A percentile compares a stretch with the other conserved stretches of the same genome.
These are phyloP conservation scores for Macrophomina phaseolina DNA, from an alignment of 2,329 filamentous ascomycete genomes.

Conservation along the genomic window DNA sequence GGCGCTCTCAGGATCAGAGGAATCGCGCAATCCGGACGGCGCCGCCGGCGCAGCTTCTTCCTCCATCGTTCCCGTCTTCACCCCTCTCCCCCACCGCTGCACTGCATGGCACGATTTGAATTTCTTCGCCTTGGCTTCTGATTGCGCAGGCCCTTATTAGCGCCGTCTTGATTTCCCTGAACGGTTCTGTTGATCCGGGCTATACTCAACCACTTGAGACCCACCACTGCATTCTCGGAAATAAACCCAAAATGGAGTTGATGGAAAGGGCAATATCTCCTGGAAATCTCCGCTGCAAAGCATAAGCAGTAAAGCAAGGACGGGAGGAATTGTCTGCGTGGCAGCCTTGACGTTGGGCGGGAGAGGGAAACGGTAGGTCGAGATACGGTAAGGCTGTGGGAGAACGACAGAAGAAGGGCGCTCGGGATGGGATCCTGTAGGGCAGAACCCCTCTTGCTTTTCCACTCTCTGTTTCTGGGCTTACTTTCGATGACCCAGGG, in stretches of 20 bases:
- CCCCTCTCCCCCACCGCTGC: not conserved
- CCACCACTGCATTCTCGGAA: not conserved
- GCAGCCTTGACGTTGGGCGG: not conserved
- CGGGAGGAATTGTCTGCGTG: not conserved
- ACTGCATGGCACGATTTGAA: not conserved
- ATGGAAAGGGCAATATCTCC: not conserved
- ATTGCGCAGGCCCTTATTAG: not conserved
- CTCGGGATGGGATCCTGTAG: slow-evolving; percentile 17
- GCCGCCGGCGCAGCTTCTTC: not conserved
- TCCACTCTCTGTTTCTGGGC: not conserved
- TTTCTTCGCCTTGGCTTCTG: not conserved
- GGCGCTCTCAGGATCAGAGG: not conserved
- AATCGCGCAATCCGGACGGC: slow-evolving; percentile 18
- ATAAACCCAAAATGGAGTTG: not conserved
- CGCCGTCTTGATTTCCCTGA: not conserved
- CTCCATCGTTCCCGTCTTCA: not conserved
- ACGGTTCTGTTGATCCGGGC: not conserved
- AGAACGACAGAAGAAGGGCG: not conserved
- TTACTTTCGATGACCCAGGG: not conserved
- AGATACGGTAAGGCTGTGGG: not conserved
- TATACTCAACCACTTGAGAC: not conserved
- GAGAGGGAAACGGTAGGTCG: not conserved
- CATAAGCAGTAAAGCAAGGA: slow-evolving; percentile 23
- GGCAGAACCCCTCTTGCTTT: not conserved
- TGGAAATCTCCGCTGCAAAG: slow-evolving; percentile 18